These are phyloP conservation scores for Penicillium sp. DNA, from an alignment of 2,329 filamentous ascomycete genomes.

Conservation along the genomic window DNA sequence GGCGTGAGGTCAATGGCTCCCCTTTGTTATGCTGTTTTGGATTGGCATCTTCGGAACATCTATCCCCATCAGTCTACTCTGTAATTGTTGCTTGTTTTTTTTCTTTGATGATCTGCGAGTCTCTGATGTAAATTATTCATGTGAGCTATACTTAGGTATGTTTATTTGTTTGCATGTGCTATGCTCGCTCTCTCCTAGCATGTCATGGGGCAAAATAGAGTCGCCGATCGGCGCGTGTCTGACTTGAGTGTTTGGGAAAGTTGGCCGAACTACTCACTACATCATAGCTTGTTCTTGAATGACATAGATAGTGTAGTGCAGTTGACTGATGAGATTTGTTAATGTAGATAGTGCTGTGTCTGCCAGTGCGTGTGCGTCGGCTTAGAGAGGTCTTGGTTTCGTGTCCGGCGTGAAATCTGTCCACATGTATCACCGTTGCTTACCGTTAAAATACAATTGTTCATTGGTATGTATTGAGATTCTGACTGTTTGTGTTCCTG, in stretches of 20 bases:
- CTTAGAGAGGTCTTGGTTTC: not conserved
- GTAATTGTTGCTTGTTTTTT: not conserved
- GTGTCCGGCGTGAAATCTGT: not conserved
- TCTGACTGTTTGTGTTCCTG: not conserved
- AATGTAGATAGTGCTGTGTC: not conserved
- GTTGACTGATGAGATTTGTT: not conserved
- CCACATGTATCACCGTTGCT: not conserved
- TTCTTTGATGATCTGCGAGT: not conserved
- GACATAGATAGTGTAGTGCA: not conserved
- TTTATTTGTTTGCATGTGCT: not conserved
- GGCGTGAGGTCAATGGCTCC: too few species aligned
- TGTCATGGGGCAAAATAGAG: constrained; percentile 4
- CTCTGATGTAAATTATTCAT: not conserved
- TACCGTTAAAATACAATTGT: constrained; percentile 2
- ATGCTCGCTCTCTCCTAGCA: constrained; percentile 1
- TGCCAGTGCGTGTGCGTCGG: not conserved
- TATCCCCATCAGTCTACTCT: too few species aligned
- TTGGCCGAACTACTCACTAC: constrained; percentile 4
- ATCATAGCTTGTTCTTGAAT: not conserved
- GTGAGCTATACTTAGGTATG: not conserved
- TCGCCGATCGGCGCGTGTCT: constrained; percentile 7
- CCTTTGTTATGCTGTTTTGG: not conserved
- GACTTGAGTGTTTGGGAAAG: constrained; percentile 6
- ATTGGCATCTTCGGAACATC: too few species aligned
- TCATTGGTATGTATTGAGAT: not conserved